Base-by-base conservation (phyloP, 2,329 filamentous ascomycete genomes). In the Arthroderma uncinatum region DNA sequence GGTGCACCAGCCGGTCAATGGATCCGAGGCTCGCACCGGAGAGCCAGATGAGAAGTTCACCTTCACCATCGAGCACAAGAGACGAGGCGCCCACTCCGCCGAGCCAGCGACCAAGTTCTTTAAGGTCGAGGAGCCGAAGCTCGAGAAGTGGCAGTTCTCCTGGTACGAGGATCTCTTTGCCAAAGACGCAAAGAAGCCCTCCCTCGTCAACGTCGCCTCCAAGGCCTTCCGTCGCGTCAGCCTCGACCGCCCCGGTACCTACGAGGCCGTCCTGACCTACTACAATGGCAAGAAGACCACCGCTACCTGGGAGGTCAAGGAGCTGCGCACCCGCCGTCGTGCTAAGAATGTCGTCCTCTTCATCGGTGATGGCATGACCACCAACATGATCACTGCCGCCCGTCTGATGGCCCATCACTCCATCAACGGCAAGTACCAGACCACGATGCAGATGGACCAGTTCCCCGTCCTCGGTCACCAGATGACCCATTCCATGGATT, bases 131-230 rank as follows among this genome's bases (percentile, higher is more conserved):
- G 87, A 92, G 68, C 85, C 88, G 19, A 72, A 82, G 68, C 73
- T 93, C 14, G 89, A 94, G 77, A 84, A 78, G 62, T 94, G 89
- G 89, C 80, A 83, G 62, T 93, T 93, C 68, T 79, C 78, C n/a
- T 93, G 86, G 86, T 92, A 81, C 66, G 89, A 92, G 75, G 86
- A 94, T 65, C 79, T 89, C 25, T 94, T 89, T 67, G 88, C 88
- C 28, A 75, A 83, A 66, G 87, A 91, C 64, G 82, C 82, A 2
- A 73, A 81, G 19, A 83, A 79, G 36, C 80, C 86, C 3, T 86
- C 84, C 1, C 66, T 89, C 19, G 89, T 94, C 71, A 87, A 89
- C 60, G 89, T 93, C 54, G 84, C 87, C 1, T 80, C 86, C 61
- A 92, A 90, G 73, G 83, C 82, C 30, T 93, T 89, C 75, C 81